phyloP scores from a whole-genome alignment of 2,329 filamentous ascomycete species.

The Scedosporium apiospermum region DNA sequence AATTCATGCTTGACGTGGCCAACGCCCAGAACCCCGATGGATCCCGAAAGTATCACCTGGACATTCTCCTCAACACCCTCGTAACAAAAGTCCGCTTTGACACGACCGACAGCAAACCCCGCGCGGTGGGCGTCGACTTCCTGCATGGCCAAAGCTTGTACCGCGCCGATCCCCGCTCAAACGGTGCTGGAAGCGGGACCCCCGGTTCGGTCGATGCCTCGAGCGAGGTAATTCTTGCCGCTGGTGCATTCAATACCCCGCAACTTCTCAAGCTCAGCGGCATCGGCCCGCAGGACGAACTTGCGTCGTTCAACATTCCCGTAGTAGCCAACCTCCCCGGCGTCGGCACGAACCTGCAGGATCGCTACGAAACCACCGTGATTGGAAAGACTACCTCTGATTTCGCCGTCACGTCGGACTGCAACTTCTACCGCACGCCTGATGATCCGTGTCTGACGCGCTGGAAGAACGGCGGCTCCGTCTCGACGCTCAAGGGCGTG shows the following conservation, averaged over 20 bases:
- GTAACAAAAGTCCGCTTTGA: constrained; percentile 37
- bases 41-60: constrained; percentile 43
- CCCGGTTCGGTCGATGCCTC: constrained; percentile 26
- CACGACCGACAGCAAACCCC: constrained; percentile 23
- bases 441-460: constrained; percentile 26
- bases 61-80: constrained; percentile 38
- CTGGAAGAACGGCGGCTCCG: constrained; percentile 18
- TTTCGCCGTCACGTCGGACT: constrained; percentile 19
- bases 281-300: constrained; percentile 30
- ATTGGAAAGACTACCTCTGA: constrained; percentile 13
- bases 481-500: constrained; percentile 18
- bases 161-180: constrained; percentile 29
- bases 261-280: constrained; percentile 44
- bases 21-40: constrained; percentile 39
- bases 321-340: constrained; percentile 45
- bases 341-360: constrained; percentile 51
- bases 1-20: constrained; percentile 41
- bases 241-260: constrained; percentile 43
- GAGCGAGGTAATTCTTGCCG: constrained; percentile 39
- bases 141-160: constrained; percentile 36
- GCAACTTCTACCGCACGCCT: constrained; percentile 20
- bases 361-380: constrained; percentile 26
- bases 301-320: constrained; percentile 27
- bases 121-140: constrained; percentile 39
- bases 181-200: constrained; percentile 17